Evolutionary conservation across 139 green algal genomes (phyloP), one percentile per base, ranked within the genome.

Genomic region (Pleodorina starrii): DNA sequence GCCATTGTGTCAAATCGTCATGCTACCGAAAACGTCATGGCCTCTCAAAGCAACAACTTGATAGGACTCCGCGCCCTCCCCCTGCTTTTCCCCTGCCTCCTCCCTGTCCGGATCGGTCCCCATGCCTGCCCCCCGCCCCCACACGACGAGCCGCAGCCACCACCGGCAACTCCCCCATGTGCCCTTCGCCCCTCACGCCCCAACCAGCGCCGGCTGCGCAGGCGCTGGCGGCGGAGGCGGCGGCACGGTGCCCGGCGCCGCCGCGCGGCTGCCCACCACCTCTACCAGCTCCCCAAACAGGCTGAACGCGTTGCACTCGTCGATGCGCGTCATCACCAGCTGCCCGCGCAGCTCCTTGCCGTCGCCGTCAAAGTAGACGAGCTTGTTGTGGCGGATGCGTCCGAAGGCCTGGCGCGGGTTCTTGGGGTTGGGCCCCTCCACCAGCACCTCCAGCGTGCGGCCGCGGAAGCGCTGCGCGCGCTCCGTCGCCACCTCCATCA

Each of bases 381-480:
- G 90, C 92, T 98, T 98, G 94, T 99, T 99, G 93, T 98, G 96
- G 27, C 94, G 91, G 46, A 93, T 97, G 84, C 97, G 92, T 38
- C 97, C 98, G 89, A 96, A 96, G 3, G 96, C 96, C 93, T 98
- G 82, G 43, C 36, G 43, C 9, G 77, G 78, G 60, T 94, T 89
- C 84, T 94, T 92, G 42, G 96, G 95, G 94, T 99, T 99, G 35
- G 92, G 83, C 5, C 96, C 97, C 95, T 99, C 97, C 81, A 99
- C 97, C 68, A 99, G 93, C 80, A 99, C 91, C 93, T 97, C 93
- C 80, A 98, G 85, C 19, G 91, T 93, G 35, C 95, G 80, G 57
- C 88, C 91, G 69, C 71, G 21, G 90, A 98, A 99, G 60, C 98
- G 95, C 93, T 99, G 96, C 23, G 96, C 93, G 0, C 96, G 93